Evolutionary conservation across 164 flowering plant species (phyloP).

Genomic region (Dillenia turbinata): DNA sequence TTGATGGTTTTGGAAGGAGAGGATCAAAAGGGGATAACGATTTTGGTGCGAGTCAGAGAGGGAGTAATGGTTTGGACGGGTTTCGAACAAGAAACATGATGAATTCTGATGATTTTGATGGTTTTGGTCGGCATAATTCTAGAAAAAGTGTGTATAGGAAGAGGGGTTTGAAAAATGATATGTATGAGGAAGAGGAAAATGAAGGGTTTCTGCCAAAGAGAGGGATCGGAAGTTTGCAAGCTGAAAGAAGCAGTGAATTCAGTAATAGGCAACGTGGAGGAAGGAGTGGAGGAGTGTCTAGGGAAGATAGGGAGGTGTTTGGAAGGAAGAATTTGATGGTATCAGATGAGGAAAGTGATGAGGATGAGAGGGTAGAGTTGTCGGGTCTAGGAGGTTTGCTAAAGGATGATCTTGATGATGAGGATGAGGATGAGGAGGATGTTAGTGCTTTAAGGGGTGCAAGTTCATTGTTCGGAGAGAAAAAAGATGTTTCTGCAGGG

Average conservation of each 20-base stretch:
- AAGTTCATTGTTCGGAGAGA: slow-evolving; percentile 19
- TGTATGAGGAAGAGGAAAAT: slow-evolving; percentile 16
- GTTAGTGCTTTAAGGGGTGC: slow-evolving; percentile 21
- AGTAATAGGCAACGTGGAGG: slow-evolving; percentile 8
- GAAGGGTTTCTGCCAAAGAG: slow-evolving; percentile 8
- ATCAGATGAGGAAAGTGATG: slow-evolving; percentile 6
- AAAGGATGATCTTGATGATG: slow-evolving; percentile 32
- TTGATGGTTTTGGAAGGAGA: neutral
- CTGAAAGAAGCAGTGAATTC: slow-evolving; percentile 15
- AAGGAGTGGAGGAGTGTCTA: slow-evolving; percentile 6
- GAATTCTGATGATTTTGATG: slow-evolving; percentile 12
- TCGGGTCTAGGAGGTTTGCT: slow-evolving; percentile 21
- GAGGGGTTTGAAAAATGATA: slow-evolving; percentile 8
- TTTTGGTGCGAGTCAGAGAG: neutral
- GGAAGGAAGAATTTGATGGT: neutral
- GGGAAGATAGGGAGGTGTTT: neutral
- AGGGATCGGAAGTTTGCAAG: slow-evolving; percentile 9
- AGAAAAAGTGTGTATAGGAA: slow-evolving; percentile 6
- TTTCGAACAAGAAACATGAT: slow-evolving; percentile 8
- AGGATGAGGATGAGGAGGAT: slow-evolving; percentile 19
- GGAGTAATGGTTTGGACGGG: neutral
- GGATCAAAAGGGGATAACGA: no score
- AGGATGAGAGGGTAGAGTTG: slow-evolving; percentile 7
- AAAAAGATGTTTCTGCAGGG: slow-evolving; percentile 12
- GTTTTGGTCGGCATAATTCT: neutral